A percentile compares a stretch with the other conserved stretches of the same genome.
phyloP scores from a whole-genome alignment of 148 eudicot genomes.

The Chenopodium formosanum region DNA sequence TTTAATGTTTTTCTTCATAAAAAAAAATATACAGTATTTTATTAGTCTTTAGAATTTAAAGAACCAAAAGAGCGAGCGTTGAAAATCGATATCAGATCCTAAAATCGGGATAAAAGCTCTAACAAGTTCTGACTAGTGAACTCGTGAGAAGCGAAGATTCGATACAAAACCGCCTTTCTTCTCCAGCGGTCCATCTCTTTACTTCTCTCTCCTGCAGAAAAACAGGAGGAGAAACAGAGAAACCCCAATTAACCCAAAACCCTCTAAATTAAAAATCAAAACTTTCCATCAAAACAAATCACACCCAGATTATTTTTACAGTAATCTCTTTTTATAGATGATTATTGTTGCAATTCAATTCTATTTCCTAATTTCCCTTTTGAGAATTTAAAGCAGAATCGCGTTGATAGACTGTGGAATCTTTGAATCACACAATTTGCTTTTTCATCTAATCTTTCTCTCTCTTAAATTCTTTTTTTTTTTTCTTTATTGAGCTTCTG shows the following conservation, averaged over 20 bases:
- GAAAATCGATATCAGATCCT: too few relatives aligned
- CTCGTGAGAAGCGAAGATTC: neutral
- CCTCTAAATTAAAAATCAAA: slow-evolving; percentile 7
- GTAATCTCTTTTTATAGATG: too few relatives aligned
- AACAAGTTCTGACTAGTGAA: too few relatives aligned
- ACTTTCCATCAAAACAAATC: too few relatives aligned
- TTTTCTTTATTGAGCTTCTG: neutral
- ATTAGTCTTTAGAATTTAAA: too few relatives aligned
- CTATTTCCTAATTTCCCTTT: neutral
- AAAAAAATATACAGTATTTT: too few relatives aligned
- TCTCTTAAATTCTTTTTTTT: neutral
- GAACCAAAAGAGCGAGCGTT: too few relatives aligned
- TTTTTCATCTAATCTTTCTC: slow-evolving; percentile 15
- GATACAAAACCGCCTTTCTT: slow-evolving; percentile 18
- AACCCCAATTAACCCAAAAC: slow-evolving; percentile 1
- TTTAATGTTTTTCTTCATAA: too few relatives aligned
- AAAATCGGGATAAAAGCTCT: too few relatives aligned
- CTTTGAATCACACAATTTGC: slow-evolving; percentile 69
- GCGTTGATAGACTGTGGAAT: slow-evolving; percentile 85
- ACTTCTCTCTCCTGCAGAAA: neutral
- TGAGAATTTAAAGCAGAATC: slow-evolving; percentile 53
- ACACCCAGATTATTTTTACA: too few relatives aligned
- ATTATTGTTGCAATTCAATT: neutral
- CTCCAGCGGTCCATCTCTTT: neutral
- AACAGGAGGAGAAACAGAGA: slow-evolving; percentile 1